Conservation (phyloP, 2,329 filamentous ascomycete genomes). For the Talaromyces albobiverticillius region DNA sequence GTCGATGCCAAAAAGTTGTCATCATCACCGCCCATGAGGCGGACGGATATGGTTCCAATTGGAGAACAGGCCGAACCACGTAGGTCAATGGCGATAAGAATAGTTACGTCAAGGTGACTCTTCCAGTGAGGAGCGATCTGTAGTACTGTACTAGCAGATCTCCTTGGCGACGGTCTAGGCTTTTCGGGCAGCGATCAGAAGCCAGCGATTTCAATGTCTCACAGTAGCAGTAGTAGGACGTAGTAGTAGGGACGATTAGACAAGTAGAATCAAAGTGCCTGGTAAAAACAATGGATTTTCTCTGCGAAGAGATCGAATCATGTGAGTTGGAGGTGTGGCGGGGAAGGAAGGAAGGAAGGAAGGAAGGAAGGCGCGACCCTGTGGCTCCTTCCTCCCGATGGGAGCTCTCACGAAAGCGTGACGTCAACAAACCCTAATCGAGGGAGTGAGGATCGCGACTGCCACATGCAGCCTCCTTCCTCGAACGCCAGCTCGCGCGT, state of each 20-base stretch:
- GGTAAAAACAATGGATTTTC: too few relatives aligned
- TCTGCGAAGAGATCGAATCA: too few relatives aligned
- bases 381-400: not conserved
- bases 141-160: not conserved
- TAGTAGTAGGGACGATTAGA: too few relatives aligned
- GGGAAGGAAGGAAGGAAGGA: too few relatives aligned
- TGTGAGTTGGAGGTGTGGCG: too few relatives aligned
- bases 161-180: not conserved
- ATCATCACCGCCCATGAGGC: not conserved
- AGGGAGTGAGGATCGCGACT: not conserved
- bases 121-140: too few relatives aligned
- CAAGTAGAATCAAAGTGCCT: too few relatives aligned
- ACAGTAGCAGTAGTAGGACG: not conserved
- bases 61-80: too few relatives aligned
- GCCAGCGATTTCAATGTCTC: not conserved
- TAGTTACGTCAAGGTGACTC: not conserved
- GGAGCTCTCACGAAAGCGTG: conserved; percentile 5
- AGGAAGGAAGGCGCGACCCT: not conserved
- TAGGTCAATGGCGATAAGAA: too few relatives aligned
- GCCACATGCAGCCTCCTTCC: not conserved
- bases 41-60: not conserved
- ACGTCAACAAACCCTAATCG: conserved; percentile 11
- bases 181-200: not conserved
- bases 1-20: not conserved
- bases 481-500: not conserved